Evolutionary conservation across 1,284 basidiomycete species (phyloP).

Genomic region (Takashimella tepidaria): DNA sequence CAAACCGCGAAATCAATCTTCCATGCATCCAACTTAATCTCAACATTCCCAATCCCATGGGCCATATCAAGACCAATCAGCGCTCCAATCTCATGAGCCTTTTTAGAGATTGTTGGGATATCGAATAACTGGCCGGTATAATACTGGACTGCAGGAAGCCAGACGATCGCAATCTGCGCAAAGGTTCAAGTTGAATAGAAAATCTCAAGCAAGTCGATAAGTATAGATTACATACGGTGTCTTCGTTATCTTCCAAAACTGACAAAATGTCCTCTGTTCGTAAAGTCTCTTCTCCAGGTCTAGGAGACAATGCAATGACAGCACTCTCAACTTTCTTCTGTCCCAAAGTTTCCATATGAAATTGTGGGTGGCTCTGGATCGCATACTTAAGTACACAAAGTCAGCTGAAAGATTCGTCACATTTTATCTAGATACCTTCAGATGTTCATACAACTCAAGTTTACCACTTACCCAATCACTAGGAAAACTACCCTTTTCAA

Average conservation of each 20-base stretch:
- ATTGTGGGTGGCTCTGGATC: slow-evolving; percentile 75
- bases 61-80: slow-evolving; percentile 95
- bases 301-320: slow-evolving; percentile 73
- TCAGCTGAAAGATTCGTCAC: slow-evolving; percentile 2
- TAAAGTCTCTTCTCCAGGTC: slow-evolving; percentile 77
- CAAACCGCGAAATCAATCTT: slow-evolving; percentile 93
- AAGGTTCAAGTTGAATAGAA: too few species aligned
- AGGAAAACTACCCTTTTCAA: slow-evolving; percentile 90
- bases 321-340: slow-evolving; percentile 56
- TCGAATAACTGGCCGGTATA: slow-evolving; percentile 97
- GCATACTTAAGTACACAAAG: slow-evolving; percentile 64
- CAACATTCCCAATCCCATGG: slow-evolving; percentile 91
- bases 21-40: slow-evolving; percentile 86
- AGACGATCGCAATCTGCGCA: slow-evolving; percentile 80
- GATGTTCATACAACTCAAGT: neutral
- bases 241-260: slow-evolving; percentile 66
- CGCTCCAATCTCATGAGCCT: slow-evolving; percentile 73
- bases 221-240: slow-evolving; percentile 35
- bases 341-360: slow-evolving; percentile 66
- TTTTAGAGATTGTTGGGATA: slow-evolving; percentile 73
- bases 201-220: too few species aligned
- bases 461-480: slow-evolving; percentile 72
- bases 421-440: neutral
- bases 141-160: slow-evolving; percentile 89
- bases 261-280: slow-evolving; percentile 84